Evolutionary conservation across 228 moss, liverwort and hornwort species (phyloP).

Genomic region (Sphagnum fallax): DNA sequence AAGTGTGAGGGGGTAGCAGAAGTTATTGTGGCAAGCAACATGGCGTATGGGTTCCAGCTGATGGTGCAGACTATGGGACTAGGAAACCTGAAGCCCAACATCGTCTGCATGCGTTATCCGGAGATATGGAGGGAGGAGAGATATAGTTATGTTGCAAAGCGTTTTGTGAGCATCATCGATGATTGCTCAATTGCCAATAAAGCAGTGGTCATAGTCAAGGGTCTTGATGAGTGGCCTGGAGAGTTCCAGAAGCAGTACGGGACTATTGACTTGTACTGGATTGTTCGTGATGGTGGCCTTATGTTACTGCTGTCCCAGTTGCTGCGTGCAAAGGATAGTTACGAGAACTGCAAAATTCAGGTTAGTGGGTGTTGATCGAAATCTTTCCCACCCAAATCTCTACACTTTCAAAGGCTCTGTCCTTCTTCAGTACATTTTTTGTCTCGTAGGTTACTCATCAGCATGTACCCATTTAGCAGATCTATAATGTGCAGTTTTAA

Average conservation of each 20-base stretch:
- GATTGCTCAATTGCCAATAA: constrained; percentile 98
- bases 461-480: no score
- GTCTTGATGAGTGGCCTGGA: constrained; percentile 99
- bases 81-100: constrained; percentile 96
- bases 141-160: constrained; percentile 72
- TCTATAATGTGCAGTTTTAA: no score
- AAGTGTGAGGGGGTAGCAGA: constrained; percentile 99
- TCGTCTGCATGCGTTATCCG: constrained; percentile 98
- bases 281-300: constrained; percentile 96
- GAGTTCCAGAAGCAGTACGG: constrained; percentile 87
- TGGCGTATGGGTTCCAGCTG: constrained; percentile 86
- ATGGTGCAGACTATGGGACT: constrained; percentile 97
- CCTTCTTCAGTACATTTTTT: no score
- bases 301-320: constrained; percentile 95
- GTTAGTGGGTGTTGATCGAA: constrained; percentile 1
- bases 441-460: no score
- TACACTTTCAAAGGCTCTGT: no score
- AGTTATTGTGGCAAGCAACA: constrained; percentile 77
- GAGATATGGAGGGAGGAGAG: constrained; percentile 86
- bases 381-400: no score
- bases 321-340: constrained; percentile 93
- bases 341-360: constrained; percentile 98
- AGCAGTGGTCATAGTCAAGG: constrained; percentile 98
- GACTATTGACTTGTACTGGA: constrained; percentile 98
- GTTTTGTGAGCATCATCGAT: constrained; percentile 83